Conservation (phyloP, 257 asterid species). For the Striga asiatica region DNA sequence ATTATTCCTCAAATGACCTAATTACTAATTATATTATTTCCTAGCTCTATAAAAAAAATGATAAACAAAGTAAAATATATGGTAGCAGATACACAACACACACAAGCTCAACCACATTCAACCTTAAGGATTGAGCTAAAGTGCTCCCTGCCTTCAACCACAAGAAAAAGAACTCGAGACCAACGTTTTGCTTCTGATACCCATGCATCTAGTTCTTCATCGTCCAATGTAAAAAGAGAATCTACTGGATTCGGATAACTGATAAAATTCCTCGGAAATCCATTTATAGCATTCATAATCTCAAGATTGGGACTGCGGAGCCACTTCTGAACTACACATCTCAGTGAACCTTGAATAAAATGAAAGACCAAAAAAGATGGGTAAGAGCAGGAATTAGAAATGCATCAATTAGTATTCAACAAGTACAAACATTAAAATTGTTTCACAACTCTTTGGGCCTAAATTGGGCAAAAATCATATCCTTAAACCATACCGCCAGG, state of each 20-base stretch:
- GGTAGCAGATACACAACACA: not conserved
- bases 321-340: constrained; percentile 58
- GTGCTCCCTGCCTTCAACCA: constrained; percentile 30
- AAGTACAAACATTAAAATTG: not conserved
- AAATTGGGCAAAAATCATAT: not conserved
- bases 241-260: constrained; percentile 28
- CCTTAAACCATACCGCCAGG: constrained; percentile 47
- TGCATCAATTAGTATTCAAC: constrained; percentile 10
- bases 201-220: constrained; percentile 81
- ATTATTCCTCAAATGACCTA: too few relatives aligned
- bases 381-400: not conserved
- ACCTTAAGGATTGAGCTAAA: constrained; percentile 49
- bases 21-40: too few relatives aligned
- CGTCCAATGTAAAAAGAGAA: constrained; percentile 43
- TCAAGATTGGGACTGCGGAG: constrained; percentile 31
- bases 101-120: constrained; percentile 25
- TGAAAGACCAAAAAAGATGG: constrained; percentile 4
- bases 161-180: constrained; percentile 76
- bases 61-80: not conserved
- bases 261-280: constrained; percentile 48
- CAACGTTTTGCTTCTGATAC: constrained; percentile 69
- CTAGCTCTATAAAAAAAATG: too few relatives aligned
- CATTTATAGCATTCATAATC: constrained; percentile 40
- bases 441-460: not conserved
- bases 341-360: constrained; percentile 47